Evolutionary conservation across 139 green algal genomes (phyloP), one percentile per base, ranked within the genome.

Genomic region (Ostreobium quekettii): DNA sequence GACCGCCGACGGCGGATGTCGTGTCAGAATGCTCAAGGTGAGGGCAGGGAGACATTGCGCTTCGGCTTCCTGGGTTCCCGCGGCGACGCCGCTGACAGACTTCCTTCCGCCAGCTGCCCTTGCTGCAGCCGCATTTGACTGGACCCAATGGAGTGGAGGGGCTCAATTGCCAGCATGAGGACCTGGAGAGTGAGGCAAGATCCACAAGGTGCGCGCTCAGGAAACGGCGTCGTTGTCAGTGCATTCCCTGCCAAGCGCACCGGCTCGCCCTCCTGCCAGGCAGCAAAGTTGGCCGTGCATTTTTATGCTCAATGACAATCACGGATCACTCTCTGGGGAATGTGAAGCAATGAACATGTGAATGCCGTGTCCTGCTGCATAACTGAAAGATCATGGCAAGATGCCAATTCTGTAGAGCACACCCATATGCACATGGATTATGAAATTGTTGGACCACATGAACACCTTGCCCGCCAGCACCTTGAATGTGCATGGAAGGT

Each of bases 101-200:
- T 15, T 28, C 8, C 19, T 36, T 36, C 19, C 8, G 31, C 22
- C 19, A 62, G 53, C 22, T 62, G 22, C 53, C 53, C n/a, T 30
- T 62, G 53, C 19, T 62, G 8, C 8, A 62, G 53, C 53, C 53
- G 11, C 53, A 62, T 22, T 30, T 62, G n/a, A 62, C 53, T 11
- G 53, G 53, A 8, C 8, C 7, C 53, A 28, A 62, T 62, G 53
- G 53, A 22, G 53, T 62, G 8, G 53, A 62, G 8, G n/a, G 53
- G 8, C 24, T 11, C 15, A 30, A 62, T 62, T 26, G 11, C 28
- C 8, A 62, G 53, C 8, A 62, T 31, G 31, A 62, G 8, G 22
- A 36, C 24, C 8, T 30, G 22, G 11, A 62, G 19, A 36, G 53
- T 36, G 19, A 15, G 53, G 24, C 53, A 30, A 36, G 8, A 53